Percentiles rank a stretch among this genome's conserved stretches.
phyloP scores from a whole-genome alignment of 345 rosid genomes.

The Populus euphratica region DNA sequence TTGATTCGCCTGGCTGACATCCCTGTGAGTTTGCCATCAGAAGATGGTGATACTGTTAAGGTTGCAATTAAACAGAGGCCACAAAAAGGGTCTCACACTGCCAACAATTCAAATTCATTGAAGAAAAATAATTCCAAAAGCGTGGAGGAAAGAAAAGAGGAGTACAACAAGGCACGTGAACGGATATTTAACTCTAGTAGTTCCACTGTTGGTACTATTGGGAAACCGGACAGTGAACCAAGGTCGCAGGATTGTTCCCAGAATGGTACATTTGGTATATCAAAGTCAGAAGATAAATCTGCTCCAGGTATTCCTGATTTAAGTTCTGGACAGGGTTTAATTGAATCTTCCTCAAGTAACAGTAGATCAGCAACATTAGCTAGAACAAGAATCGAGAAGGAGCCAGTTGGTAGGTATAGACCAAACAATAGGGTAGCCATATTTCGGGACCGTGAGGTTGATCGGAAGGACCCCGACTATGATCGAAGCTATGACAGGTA shows the following conservation, averaged over 20 bases:
- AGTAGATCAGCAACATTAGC: conserved; percentile 29
- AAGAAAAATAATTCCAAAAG: conserved; percentile 56
- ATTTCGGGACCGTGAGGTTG: conserved; percentile 74
- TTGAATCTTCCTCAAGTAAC: conserved; percentile 52
- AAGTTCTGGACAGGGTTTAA: conserved; percentile 39
- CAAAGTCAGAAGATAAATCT: conserved; percentile 51
- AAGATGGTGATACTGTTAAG: conserved; percentile 46
- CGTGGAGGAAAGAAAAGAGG: conserved; percentile 85
- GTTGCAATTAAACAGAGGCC: conserved; percentile 83
- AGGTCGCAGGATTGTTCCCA: conserved; percentile 43
- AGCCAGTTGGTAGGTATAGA: conserved; percentile 50
- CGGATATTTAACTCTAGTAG: conserved; percentile 59
- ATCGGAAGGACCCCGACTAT: conserved; percentile 78
- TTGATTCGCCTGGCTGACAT: conserved; percentile 65
- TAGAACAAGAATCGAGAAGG: conserved; percentile 62
- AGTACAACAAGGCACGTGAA: conserved; percentile 74
- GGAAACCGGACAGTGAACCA: conserved; percentile 44
- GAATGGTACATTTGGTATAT: conserved; percentile 28
- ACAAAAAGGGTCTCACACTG: conserved; percentile 40
- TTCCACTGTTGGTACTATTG: conserved; percentile 29
- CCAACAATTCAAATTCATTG: conserved; percentile 28
- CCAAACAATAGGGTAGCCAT: conserved; percentile 64
- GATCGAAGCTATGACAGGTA: conserved; percentile 76
- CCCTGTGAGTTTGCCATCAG: conserved; percentile 62
- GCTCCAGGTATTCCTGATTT: conserved; percentile 37